Conservation (phyloP, 768 basidiomycete genomes). For the Mycena belliarum region DNA sequence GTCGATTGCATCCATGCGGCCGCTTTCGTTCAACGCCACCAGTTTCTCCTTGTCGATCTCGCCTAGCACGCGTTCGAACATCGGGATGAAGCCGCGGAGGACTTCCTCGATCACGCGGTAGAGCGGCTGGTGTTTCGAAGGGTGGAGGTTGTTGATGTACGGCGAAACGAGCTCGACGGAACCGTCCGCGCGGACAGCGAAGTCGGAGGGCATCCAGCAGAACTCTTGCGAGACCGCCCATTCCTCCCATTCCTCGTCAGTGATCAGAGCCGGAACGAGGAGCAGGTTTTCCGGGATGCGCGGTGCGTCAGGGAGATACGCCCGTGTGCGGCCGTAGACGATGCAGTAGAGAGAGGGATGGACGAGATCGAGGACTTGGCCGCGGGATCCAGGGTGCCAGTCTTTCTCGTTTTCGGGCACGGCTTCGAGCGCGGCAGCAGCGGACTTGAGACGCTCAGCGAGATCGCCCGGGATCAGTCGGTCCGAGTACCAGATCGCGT, state of each 20-base stretch:
- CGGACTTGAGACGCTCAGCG: constrained; percentile 24
- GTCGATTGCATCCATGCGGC: background rate
- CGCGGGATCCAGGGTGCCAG: constrained; percentile 26
- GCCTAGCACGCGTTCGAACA: constrained; percentile 28
- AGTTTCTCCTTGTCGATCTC: background rate
- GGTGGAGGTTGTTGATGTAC: constrained; percentile 31
- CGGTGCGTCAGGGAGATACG: background rate
- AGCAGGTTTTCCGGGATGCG: constrained; percentile 1
- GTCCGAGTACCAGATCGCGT: background rate
- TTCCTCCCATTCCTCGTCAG: background rate
- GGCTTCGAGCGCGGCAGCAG: constrained; percentile 33
- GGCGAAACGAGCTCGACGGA: constrained; percentile 15
- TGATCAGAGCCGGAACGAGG: background rate
- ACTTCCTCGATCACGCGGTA: constrained; percentile 23
- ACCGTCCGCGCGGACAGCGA: constrained; percentile 22
- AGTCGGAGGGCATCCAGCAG: constrained; percentile 31
- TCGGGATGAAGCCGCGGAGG: constrained; percentile 23
- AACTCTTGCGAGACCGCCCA: constrained; percentile 20
- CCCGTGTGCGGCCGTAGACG: constrained; percentile 34
- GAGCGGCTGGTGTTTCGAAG: constrained; percentile 13
- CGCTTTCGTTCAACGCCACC: background rate
- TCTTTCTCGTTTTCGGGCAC: constrained; percentile 38
- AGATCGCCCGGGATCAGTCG: background rate
- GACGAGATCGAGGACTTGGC: constrained; percentile 24
- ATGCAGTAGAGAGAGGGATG: constrained; percentile 46